Conservation (phyloP, 192 early-diverging fungal genomes). For the Dissophora ornata region DNA sequence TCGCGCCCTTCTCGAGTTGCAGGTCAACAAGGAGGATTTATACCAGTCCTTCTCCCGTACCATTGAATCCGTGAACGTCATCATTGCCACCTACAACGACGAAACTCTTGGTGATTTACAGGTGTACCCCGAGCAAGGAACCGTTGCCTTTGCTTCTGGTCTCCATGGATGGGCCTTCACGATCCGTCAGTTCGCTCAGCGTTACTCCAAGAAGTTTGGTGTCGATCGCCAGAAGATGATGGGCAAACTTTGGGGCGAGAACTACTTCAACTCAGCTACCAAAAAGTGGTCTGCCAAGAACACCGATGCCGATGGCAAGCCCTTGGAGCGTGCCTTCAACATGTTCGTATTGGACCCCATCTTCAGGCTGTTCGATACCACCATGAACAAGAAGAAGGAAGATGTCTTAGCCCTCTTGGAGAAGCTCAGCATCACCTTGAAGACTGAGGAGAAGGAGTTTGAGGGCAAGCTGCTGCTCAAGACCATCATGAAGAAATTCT, state of each 20-base stretch:
- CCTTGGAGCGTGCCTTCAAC: conserved; percentile 95
- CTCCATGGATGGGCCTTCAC: conserved; percentile 99
- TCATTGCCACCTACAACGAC: conserved; percentile 95
- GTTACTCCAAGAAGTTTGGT: conserved; percentile 99
- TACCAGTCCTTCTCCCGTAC: conserved; percentile 94
- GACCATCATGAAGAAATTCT: conserved; percentile 97
- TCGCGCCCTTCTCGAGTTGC: conserved; percentile 96
- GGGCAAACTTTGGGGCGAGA: conserved; percentile 97
- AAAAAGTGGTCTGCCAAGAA: conserved; percentile 95
- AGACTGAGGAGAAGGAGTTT: conserved; percentile 87
- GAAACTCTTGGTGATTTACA: conserved; percentile 88
- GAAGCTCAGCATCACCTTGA: conserved; percentile 89
- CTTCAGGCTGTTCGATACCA: conserved; percentile 94
- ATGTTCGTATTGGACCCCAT: conserved; percentile 98
- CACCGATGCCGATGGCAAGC: conserved; percentile 79
- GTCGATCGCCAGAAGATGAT: conserved; percentile 96
- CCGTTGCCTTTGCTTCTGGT: conserved; percentile 98
- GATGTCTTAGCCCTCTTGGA: conserved; percentile 78
- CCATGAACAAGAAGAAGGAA: conserved; percentile 98
- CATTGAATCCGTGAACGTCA: conserved; percentile 98
- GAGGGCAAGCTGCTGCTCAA: conserved; percentile 96
- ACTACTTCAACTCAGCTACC: conserved; percentile 98
- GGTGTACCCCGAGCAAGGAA: conserved; percentile 95
- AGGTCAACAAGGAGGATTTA: conserved; percentile 95
- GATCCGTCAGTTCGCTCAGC: conserved; percentile 95